Conservation (phyloP, 2,329 filamentous ascomycete genomes). For the Trichoderma arundinaceum region DNA sequence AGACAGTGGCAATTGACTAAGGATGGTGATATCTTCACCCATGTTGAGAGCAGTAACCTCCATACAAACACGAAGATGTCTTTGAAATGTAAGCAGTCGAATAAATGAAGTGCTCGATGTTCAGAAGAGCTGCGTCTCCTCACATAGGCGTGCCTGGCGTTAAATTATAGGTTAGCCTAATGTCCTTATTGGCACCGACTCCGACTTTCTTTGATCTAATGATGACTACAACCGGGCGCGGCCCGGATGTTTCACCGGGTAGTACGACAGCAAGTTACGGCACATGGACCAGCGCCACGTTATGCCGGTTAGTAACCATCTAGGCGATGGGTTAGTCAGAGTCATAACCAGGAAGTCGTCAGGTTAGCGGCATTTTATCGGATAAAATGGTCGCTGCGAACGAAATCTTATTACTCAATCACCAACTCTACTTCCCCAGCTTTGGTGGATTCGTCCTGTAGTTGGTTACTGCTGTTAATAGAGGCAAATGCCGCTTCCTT, state of each 20-base stretch:
- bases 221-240: background rate
- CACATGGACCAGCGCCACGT: background rate
- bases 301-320: background rate
- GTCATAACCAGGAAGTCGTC: background rate
- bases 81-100: background rate
- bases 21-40: background rate
- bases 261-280: background rate
- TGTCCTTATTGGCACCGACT: background rate
- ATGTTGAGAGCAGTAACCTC: conserved; percentile 5
- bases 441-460: background rate
- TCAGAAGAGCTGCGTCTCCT: background rate
- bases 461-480: background rate
- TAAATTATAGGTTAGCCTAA: conserved; percentile 4
- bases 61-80: background rate
- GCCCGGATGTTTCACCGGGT: conserved; percentile 8
- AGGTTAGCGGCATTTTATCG: background rate
- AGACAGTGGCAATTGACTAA: background rate
- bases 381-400: background rate
- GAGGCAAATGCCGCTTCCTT: background rate
- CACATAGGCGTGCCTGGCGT: background rate
- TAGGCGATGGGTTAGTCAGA: background rate
- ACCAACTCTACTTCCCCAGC: background rate
- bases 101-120: background rate
- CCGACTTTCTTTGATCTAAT: background rate
- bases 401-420: background rate